These are phyloP conservation scores for Rosa rugosa DNA, from an alignment of 306 rosid species.

Conservation along the genomic window DNA sequence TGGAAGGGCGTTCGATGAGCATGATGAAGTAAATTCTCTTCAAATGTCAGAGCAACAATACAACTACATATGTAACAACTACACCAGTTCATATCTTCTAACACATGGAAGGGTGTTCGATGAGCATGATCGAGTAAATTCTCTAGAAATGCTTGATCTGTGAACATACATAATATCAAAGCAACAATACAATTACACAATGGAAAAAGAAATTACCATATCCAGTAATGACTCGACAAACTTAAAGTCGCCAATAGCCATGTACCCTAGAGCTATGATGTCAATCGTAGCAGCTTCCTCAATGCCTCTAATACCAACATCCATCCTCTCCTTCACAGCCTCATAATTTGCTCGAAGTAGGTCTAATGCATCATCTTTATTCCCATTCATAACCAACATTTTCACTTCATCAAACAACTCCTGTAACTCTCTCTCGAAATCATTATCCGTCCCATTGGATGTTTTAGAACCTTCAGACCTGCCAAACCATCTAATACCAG, in stretches of 20 bases:
- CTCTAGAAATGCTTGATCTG: background rate
- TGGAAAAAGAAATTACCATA: slow-evolving; percentile 44
- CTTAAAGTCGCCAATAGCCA: slow-evolving; percentile 75
- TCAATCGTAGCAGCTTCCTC: slow-evolving; percentile 85
- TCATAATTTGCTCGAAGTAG: slow-evolving; percentile 78
- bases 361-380: slow-evolving; percentile 55
- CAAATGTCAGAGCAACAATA: slow-evolving; percentile 19
- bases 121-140: background rate
- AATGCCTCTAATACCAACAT: slow-evolving; percentile 63
- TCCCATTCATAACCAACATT: slow-evolving; percentile 63
- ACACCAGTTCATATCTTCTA: background rate
- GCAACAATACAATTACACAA: slow-evolving; percentile 14
- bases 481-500: slow-evolving; percentile 4
- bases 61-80: slow-evolving; percentile 1
- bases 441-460: slow-evolving; percentile 14
- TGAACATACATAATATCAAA: slow-evolving; percentile 15
- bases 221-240: slow-evolving; percentile 50
- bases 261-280: slow-evolving; percentile 67
- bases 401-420: slow-evolving; percentile 80
- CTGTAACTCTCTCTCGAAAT: slow-evolving; percentile 65
- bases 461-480: slow-evolving; percentile 26
- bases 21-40: background rate
- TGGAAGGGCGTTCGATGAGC: background rate
- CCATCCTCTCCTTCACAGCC: slow-evolving; percentile 68
- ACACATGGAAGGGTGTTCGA: background rate